phyloP scores from a whole-genome alignment of 2,329 filamentous ascomycete species.

The Paecilomyces formosus region DNA sequence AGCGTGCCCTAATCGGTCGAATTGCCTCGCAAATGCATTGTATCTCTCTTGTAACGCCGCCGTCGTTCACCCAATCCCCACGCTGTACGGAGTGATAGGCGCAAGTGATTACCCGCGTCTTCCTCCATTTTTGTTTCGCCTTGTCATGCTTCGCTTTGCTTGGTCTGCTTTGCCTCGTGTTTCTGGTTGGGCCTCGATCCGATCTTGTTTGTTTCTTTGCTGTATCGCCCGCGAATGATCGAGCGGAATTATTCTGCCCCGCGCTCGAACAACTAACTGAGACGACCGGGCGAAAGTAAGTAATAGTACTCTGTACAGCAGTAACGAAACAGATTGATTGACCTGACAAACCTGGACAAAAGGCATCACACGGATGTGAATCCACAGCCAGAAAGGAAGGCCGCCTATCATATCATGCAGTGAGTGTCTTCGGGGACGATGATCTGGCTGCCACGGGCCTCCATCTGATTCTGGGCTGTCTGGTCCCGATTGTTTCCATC shows the following conservation, averaged over 20 bases:
- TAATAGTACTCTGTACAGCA: too few species aligned
- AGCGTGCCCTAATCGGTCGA: background rate
- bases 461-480: background rate
- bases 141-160: background rate
- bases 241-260: background rate
- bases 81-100: background rate
- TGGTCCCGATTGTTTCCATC: background rate
- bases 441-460: background rate
- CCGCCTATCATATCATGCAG: background rate
- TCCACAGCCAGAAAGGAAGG: background rate
- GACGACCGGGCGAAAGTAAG: background rate
- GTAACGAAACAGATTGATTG: background rate
- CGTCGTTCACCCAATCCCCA: background rate
- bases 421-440: background rate
- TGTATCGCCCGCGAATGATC: background rate
- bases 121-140: background rate
- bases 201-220: background rate
- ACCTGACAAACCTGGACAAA: background rate
- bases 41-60: background rate
- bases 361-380: background rate
- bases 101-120: background rate
- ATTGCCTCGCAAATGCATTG: slow-evolving; percentile 4
- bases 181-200: background rate
- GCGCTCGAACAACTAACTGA: background rate
- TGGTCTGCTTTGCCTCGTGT: background rate